Percentiles rank a stretch among this genome's conserved stretches.
Evolutionary conservation across 1,284 basidiomycete species (phyloP).

Genomic region (Apiotrichum montevideense): DNA sequence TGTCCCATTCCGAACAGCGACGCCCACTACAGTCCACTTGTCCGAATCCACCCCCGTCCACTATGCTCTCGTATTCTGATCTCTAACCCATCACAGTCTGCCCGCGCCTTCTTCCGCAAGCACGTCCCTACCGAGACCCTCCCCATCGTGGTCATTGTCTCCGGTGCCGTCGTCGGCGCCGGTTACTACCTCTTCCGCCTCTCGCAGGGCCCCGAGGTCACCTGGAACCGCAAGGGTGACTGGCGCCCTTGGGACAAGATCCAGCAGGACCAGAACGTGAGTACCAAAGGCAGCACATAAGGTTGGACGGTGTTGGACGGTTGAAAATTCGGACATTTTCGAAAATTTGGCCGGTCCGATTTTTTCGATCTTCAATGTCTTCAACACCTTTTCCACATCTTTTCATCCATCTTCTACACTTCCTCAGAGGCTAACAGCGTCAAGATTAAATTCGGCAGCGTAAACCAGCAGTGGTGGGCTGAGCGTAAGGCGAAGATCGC

Average conservation of each 20-base stretch:
- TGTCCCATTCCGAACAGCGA: too few relatives aligned
- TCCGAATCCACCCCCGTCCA: too few relatives aligned
- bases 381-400: background rate
- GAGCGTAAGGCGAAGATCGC: too few relatives aligned
- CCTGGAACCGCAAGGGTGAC: slow-evolving; percentile 43
- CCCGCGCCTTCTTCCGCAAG: slow-evolving; percentile 16
- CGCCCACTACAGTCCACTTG: too few relatives aligned
- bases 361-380: background rate
- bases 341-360: background rate
- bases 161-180: slow-evolving; percentile 36
- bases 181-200: slow-evolving; percentile 40
- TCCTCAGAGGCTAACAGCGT: too few relatives aligned
- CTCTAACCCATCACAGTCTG: background rate
- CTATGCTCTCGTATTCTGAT: background rate
- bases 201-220: slow-evolving; percentile 42
- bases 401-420: too few relatives aligned
- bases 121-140: slow-evolving; percentile 28
- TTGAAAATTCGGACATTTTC: background rate
- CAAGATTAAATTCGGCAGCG: background rate
- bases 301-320: too few relatives aligned
- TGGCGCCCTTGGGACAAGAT: slow-evolving; percentile 45
- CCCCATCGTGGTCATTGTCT: slow-evolving; percentile 37
- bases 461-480: background rate
- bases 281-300: background rate
- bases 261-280: slow-evolving; percentile 43